Base-by-base conservation (phyloP, 139 green algal genomes). In the Deuterostichococcus epilithicus region DNA sequence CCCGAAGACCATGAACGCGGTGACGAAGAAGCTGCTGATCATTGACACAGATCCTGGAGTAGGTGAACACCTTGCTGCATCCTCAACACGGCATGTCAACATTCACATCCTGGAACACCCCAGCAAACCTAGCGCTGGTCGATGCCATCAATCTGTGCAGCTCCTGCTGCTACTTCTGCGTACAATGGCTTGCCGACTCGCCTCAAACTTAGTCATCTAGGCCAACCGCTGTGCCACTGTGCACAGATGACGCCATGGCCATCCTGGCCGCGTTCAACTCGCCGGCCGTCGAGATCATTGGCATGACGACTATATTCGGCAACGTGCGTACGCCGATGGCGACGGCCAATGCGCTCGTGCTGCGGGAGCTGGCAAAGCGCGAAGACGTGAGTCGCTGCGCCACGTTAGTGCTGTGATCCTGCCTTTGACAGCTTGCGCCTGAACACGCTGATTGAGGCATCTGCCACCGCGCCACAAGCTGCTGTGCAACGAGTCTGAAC, bases 271-370 rank as follows among this genome's bases (percentile, higher is more conserved):
- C 92, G 0, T 90, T 94, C 77, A 88, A 91, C 38, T 89, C 68
- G n/a, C 58, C 85, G 82, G 90, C 95, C 37, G 76, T 97, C 5
- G 83, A 92, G 30, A 70, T 97, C 22, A 67, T 96, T 0, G 92
- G 88, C 0, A 60, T 97, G 5, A 97, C 92, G 8, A 94, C 91
- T 5, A 81, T 94, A 30, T 97, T 91, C 72, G 92, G 92, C 66
- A 97, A 97, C 76, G 89, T 97, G 6, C 78, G 78, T 22, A 94
- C 90, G 0, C 15, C 82, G 0, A 90, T 85, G 63, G 91, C 92
- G 33, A 97, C 92, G 1, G 30, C 79, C 30, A 97, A 97, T 83
- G 91, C 91, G 3, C 76, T 97, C 32, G 75, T 80, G 4, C 78
- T 97, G 59, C 72, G 84, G 26, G 69, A 90, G 36, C 69, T 92